Conservation (phyloP, 164 flowering plant species). For the Nymphaea thermarum region DNA sequence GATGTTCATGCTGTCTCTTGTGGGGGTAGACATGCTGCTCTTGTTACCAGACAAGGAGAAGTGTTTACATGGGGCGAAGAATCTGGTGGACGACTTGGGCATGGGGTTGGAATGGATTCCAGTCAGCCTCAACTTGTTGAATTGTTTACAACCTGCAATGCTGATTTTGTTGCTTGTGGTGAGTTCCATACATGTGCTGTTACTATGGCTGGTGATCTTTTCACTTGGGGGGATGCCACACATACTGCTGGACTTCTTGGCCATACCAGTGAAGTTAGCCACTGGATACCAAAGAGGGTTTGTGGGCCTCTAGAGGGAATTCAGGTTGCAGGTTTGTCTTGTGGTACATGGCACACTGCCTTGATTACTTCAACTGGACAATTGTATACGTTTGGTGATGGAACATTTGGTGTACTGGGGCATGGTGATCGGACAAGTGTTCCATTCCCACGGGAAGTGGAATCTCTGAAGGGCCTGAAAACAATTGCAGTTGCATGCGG, state of each 20-base stretch:
- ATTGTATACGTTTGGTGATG: constrained; percentile 32
- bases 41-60: constrained; percentile 85
- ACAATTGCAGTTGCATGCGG: constrained; percentile 31
- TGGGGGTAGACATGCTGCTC: constrained; percentile 75
- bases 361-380: constrained; percentile 23
- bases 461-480: constrained; percentile 23
- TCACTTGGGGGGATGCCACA: constrained; percentile 31
- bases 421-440: constrained; percentile 25
- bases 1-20: constrained; percentile 82
- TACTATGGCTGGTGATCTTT: constrained; percentile 25
- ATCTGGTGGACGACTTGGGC: constrained; percentile 33
- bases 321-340: constrained; percentile 22
- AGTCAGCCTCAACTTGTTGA: constrained; percentile 27
- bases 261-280: constrained; percentile 22
- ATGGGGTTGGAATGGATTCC: constrained; percentile 25
- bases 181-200: constrained; percentile 29
- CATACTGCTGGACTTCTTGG: constrained; percentile 30
- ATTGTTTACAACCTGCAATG: constrained; percentile 17
- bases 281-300: constrained; percentile 32
- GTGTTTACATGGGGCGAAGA: constrained; percentile 33
- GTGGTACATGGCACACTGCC: constrained; percentile 35
- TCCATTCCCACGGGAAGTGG: constrained; percentile 25
- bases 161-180: constrained; percentile 26
- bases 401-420: constrained; percentile 30
- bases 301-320: constrained; percentile 30